Percentiles rank a stretch among this genome's conserved stretches.
Conservation (phyloP, 1,284 basidiomycete species). For the Rhizoctonia solani region DNA sequence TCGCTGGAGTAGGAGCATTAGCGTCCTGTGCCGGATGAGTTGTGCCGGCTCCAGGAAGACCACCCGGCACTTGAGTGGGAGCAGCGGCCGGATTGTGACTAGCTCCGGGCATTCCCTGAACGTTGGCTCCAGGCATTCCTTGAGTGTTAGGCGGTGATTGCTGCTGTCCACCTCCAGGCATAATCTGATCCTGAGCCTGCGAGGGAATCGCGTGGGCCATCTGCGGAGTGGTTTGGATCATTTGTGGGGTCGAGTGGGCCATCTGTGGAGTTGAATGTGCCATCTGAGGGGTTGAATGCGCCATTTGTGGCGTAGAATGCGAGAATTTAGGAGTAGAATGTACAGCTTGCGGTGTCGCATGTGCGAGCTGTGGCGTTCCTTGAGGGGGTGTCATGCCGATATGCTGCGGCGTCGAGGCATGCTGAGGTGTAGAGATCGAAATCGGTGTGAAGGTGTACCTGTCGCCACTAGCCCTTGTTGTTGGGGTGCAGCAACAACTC, state of each 20-base stretch:
- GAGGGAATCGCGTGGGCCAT: neutral
- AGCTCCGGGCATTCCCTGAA: too few species aligned
- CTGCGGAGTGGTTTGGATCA: neutral
- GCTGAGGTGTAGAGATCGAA: too few species aligned
- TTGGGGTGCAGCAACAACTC: too few species aligned
- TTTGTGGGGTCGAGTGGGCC: neutral
- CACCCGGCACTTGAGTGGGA: too few species aligned
- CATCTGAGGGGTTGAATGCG: too few species aligned
- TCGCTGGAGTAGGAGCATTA: neutral
- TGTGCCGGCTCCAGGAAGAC: neutral
- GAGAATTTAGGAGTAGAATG: slow-evolving; percentile 15
- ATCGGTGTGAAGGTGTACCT: too few species aligned
- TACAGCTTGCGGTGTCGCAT: neutral
- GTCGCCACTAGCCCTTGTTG: too few species aligned
- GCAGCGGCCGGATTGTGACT: too few species aligned
- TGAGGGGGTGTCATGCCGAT: neutral
- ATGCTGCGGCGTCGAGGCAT: slow-evolving; percentile 10
- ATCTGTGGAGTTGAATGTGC: too few species aligned
- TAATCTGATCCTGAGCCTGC: too few species aligned
- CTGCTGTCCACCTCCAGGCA: neutral
- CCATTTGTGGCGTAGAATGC: slow-evolving; percentile 10
- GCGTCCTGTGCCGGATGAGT: neutral
- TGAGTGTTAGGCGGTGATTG: slow-evolving; percentile 2
- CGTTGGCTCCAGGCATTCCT: too few species aligned
- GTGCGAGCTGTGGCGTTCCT: slow-evolving; percentile 15